Percentiles rank a stretch among this genome's conserved stretches.
Evolutionary conservation across 345 rosid species (phyloP).

Genomic region (Murraya koenigii): DNA sequence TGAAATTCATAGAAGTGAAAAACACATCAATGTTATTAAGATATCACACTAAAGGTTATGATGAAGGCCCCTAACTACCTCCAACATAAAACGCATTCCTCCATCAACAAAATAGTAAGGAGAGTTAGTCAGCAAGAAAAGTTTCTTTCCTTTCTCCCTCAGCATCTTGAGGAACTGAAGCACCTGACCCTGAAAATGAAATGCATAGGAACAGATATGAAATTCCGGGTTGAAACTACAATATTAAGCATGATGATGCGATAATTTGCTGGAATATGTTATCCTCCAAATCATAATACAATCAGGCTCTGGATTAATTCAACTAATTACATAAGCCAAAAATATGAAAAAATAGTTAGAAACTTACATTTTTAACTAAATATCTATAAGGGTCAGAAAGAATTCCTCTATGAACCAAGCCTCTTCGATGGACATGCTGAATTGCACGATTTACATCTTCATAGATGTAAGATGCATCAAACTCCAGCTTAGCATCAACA

Average conservation of each 20-base stretch:
- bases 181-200: conserved; percentile 53
- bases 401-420: conserved; percentile 86
- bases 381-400: conserved; percentile 82
- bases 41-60: neutral
- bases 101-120: conserved; percentile 96
- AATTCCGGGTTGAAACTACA: conserved; percentile 5
- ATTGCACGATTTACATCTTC: conserved; percentile 90
- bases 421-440: conserved; percentile 94
- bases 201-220: conserved; percentile 1
- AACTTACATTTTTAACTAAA: conserved; percentile 74
- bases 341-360: neutral
- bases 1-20: neutral
- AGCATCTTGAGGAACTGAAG: conserved; percentile 69
- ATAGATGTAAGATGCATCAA: conserved; percentile 90
- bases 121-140: conserved; percentile 89
- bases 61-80: conserved; percentile 44
- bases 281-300: conserved; percentile 10
- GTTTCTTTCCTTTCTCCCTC: conserved; percentile 89
- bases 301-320: neutral
- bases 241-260: neutral
- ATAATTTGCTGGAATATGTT: neutral
- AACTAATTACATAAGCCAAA: neutral
- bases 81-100: conserved; percentile 88
- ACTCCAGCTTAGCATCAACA: conserved; percentile 91
- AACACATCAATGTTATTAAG: neutral